phyloP scores from a whole-genome alignment of 805 yeast species.

The Teunomyces lycoperdinae region DNA sequence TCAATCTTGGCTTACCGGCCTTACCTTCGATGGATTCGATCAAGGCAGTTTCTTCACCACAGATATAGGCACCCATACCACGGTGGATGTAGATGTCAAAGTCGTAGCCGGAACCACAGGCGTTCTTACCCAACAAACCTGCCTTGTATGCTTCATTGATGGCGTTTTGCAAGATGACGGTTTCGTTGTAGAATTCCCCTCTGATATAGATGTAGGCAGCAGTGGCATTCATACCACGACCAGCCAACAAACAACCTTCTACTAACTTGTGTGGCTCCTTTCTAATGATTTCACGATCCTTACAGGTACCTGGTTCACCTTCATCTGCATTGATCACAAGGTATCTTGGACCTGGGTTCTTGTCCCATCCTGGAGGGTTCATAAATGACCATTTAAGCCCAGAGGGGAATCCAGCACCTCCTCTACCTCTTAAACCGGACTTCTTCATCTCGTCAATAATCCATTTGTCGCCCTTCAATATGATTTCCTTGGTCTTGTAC shows the following conservation, averaged over 20 bases:
- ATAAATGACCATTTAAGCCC: conserved; percentile 91
- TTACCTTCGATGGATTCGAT: conserved; percentile 89
- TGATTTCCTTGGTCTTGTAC: conserved; percentile 85
- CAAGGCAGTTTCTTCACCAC: conserved; percentile 91
- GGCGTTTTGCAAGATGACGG: conserved; percentile 69
- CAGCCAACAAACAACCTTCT: conserved; percentile 88
- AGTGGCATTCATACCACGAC: conserved; percentile 89
- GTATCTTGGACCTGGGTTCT: conserved; percentile 84
- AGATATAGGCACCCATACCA: conserved; percentile 91
- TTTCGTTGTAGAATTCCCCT: conserved; percentile 87
- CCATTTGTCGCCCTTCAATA: conserved; percentile 84
- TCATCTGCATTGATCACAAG: conserved; percentile 90
- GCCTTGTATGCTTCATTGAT: conserved; percentile 84
- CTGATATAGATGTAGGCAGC: conserved; percentile 90
- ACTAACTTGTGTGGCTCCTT: conserved; percentile 90
- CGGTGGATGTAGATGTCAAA: conserved; percentile 84
- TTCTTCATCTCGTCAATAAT: conserved; percentile 83
- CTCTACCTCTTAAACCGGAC: conserved; percentile 86
- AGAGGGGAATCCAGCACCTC: conserved; percentile 92
- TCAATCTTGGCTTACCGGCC: conserved; percentile 90
- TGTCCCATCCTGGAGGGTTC: conserved; percentile 97
- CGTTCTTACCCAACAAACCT: conserved; percentile 78
- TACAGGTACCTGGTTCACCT: conserved; percentile 94
- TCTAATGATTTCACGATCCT: conserved; percentile 86
- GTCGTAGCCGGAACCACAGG: conserved; percentile 83